phyloP scores from a whole-genome alignment of 2,329 filamentous ascomycete genomes.

The Pestalotiopsis sp. region DNA sequence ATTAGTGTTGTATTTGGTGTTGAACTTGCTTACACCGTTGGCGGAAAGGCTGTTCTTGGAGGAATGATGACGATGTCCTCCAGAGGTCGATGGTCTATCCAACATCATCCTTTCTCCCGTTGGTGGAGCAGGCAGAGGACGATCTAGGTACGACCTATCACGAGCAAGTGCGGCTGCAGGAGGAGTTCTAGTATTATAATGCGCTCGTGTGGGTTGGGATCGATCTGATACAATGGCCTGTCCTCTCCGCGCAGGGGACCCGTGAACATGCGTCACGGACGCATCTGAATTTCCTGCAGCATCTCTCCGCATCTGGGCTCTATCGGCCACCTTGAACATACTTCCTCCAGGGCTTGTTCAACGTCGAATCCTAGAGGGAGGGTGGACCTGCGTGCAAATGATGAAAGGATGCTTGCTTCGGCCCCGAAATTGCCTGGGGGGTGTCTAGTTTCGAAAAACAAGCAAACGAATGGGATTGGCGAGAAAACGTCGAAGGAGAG shows the following conservation, averaged over 20 bases:
- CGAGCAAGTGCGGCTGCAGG: constrained; percentile 20
- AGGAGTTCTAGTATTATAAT: constrained; percentile 27
- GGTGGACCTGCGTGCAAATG: constrained; percentile 17
- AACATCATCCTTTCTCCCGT: constrained; percentile 29
- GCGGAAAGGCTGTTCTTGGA: constrained; percentile 30
- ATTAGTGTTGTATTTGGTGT: constrained; percentile 36
- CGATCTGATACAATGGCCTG: constrained; percentile 33
- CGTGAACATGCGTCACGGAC: constrained; percentile 31
- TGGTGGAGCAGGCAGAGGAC: constrained; percentile 26
- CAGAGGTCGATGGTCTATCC: constrained; percentile 45
- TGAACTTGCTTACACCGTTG: constrained; percentile 23
- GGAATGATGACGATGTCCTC: constrained; percentile 26
- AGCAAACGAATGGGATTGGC: constrained; percentile 7
- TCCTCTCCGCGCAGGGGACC: constrained; percentile 27
- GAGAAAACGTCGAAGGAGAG: not conserved
- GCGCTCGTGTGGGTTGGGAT: constrained; percentile 23
- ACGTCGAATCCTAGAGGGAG: constrained; percentile 20
- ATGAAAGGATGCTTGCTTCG: constrained; percentile 14
- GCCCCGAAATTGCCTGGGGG: constrained; percentile 11
- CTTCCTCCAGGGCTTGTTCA: constrained; percentile 16
- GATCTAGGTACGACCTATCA: constrained; percentile 25
- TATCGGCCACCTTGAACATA: constrained; percentile 27
- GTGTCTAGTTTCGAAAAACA: constrained; percentile 20
- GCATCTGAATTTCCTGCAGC: constrained; percentile 27
- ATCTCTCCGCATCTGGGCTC: constrained; percentile 25